Evolutionary conservation across 768 basidiomycete species (phyloP).

Genomic region (Amanita rimosa): DNA sequence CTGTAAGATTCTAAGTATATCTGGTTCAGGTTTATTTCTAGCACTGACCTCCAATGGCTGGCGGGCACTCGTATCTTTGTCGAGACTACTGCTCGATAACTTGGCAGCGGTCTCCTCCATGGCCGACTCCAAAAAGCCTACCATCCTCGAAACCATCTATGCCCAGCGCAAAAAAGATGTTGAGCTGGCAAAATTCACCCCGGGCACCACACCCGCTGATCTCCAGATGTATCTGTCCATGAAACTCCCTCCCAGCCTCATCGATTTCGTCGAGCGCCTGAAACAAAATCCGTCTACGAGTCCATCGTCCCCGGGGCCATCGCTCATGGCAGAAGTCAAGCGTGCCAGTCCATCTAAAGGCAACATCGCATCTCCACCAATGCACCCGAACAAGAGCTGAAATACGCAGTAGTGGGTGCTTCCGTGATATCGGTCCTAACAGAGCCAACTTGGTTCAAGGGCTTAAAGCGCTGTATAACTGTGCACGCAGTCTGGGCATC

Average conservation of each 20-base stretch:
- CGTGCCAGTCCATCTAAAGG: slow-evolving; percentile 86
- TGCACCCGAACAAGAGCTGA: slow-evolving; percentile 61
- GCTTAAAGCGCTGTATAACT: slow-evolving; percentile 54
- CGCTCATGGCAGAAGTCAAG: slow-evolving; percentile 83
- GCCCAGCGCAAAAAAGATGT: slow-evolving; percentile 65
- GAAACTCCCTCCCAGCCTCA: slow-evolving; percentile 58
- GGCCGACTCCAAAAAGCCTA: slow-evolving; percentile 26
- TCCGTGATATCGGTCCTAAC: slow-evolving; percentile 83
- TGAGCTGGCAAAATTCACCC: slow-evolving; percentile 45
- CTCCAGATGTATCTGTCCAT: slow-evolving; percentile 49
- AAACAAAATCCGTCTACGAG: slow-evolving; percentile 23
- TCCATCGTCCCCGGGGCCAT: slow-evolving; percentile 22
- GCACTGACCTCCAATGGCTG: no score
- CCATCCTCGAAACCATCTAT: slow-evolving; percentile 68
- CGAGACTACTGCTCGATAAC: no score
- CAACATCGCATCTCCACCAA: slow-evolving; percentile 58
- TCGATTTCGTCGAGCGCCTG: slow-evolving; percentile 49
- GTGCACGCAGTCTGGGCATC: slow-evolving; percentile 62
- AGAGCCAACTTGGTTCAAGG: slow-evolving; percentile 89
- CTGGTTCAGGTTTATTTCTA: no score
- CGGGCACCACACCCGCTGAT: slow-evolving; percentile 50
- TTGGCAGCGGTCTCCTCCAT: background rate
- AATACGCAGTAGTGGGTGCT: slow-evolving; percentile 76
- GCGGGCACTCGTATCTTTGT: no score
- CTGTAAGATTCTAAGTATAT: no score